Evolutionary conservation across 352 stramenopile genomes (phyloP).

Genomic region (Globisporangium irregulare): DNA sequence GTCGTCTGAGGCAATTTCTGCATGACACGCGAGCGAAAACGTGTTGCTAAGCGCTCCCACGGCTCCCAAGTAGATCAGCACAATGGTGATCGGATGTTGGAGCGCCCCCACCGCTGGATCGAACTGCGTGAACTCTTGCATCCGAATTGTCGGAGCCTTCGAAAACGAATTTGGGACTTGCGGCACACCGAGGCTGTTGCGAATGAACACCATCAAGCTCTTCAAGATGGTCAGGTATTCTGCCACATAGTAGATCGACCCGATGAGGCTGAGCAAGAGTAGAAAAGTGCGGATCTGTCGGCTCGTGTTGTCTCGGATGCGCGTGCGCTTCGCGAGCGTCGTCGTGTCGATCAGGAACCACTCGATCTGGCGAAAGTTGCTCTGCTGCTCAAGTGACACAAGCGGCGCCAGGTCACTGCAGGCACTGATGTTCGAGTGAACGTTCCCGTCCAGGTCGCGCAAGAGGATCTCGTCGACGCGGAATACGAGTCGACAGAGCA

Average conservation of each 20-base stretch:
- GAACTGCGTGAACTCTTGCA: conserved; percentile 7
- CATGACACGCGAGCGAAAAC: conserved; percentile 35
- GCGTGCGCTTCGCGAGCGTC: conserved; percentile 22
- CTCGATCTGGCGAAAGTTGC: conserved; percentile 30
- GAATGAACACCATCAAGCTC: conserved; percentile 3
- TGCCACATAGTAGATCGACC: conserved; percentile 27
- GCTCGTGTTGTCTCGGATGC: conserved; percentile 41
- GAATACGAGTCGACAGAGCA: conserved; percentile 36
- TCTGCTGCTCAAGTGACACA: conserved; percentile 13
- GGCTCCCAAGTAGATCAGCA: conserved; percentile 36
- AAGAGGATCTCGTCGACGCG: conserved; percentile 29
- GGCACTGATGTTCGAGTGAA: conserved; percentile 22
- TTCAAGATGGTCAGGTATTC: conserved; percentile 30
- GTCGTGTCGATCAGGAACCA: conserved; percentile 33
- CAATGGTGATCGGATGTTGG: conserved; percentile 29
- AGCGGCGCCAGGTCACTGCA: conserved; percentile 13
- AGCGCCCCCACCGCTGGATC: conserved; percentile 25
- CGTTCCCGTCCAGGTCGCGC: conserved; percentile 19
- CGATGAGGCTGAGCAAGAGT: conserved; percentile 36
- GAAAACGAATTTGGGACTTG: too few relatives aligned
- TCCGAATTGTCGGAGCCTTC: background rate
- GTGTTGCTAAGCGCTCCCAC: conserved; percentile 42
- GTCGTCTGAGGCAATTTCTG: conserved; percentile 22
- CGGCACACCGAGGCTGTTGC: background rate
- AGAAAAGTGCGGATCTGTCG: conserved; percentile 35